Evolutionary conservation across 2,329 filamentous ascomycete species (phyloP).

Genomic region (Hymenoscyphus occultus): DNA sequence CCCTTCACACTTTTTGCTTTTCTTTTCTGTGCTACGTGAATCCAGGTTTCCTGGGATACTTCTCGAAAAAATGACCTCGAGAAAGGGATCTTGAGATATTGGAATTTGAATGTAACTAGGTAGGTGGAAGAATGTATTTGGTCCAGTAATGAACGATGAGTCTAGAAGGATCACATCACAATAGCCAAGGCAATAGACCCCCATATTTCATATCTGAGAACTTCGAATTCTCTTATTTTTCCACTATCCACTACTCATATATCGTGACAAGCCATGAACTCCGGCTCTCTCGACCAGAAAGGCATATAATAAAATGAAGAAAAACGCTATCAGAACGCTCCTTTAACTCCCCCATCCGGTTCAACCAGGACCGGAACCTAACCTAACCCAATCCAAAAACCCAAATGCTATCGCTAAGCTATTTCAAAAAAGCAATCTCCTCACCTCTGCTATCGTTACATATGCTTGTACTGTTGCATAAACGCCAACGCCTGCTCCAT

Average conservation of each 20-base stretch:
- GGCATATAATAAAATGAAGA: not conserved
- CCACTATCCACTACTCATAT: not conserved
- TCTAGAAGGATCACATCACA: no score
- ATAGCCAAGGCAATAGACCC: no score
- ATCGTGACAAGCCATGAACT: not conserved
- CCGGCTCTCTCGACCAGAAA: not conserved
- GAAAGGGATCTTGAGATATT: no score
- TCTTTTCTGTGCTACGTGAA: no score
- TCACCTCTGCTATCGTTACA: conserved; percentile 19
- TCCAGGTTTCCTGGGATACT: no score
- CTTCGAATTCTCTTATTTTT: not conserved
- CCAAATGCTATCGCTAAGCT: conserved; percentile 19
- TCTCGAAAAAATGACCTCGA: no score
- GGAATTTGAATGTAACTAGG: no score
- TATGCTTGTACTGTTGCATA: conserved; percentile 50
- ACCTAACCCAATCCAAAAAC: not conserved
- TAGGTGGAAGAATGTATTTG: no score
- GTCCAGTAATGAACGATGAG: no score
- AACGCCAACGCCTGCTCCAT: conserved; percentile 77
- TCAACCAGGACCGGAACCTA: not conserved
- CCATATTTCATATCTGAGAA: not conserved
- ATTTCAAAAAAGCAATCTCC: not conserved
- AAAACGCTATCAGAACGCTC: not conserved
- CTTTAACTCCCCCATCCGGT: not conserved
- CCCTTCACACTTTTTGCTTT: no score